A percentile compares a stretch with the other conserved stretches of the same genome.
Conservation (phyloP, 345 rosid species). For the Rubroshorea leprosula region DNA sequence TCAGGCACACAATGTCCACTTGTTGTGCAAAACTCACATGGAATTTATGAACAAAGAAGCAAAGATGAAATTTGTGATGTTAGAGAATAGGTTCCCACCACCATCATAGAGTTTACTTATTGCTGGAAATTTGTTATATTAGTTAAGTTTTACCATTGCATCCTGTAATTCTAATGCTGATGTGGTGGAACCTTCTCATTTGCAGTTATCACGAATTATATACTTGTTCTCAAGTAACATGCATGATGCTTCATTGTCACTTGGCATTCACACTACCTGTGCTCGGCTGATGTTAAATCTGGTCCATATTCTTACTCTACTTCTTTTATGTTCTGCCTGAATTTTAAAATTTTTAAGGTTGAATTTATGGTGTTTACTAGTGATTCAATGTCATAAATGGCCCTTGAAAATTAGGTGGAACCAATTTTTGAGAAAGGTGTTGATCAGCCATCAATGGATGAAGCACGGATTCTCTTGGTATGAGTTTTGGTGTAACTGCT, state of each 20-base stretch:
- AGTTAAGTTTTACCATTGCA: background rate
- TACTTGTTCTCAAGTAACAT: conserved; percentile 94
- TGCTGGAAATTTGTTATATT: background rate
- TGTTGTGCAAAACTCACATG: background rate
- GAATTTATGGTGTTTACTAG: conserved; percentile 3
- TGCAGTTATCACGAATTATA: conserved; percentile 92
- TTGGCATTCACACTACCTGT: conserved; percentile 93
- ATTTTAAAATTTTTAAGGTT: background rate
- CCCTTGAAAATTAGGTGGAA: conserved; percentile 73
- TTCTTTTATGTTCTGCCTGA: conserved; percentile 10
- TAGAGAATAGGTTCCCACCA: no score
- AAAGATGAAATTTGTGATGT: no score
- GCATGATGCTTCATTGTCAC: conserved; percentile 96
- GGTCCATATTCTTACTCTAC: conserved; percentile 38
- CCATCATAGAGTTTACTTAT: background rate
- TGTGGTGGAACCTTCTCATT: conserved; percentile 12
- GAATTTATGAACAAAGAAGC: background rate
- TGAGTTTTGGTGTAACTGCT: conserved; percentile 15
- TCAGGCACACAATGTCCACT: background rate
- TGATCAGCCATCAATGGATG: conserved; percentile 93
- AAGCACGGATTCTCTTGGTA: conserved; percentile 92
- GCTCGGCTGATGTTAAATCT: conserved; percentile 98
- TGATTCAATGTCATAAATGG: conserved; percentile 16
- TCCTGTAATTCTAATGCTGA: conserved; percentile 10
- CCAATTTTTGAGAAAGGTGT: conserved; percentile 98